Evolutionary conservation across 2,329 filamentous ascomycete species (phyloP), one percentile per base, ranked within the genome.

Genomic region (Triangularia verruculosa): DNA sequence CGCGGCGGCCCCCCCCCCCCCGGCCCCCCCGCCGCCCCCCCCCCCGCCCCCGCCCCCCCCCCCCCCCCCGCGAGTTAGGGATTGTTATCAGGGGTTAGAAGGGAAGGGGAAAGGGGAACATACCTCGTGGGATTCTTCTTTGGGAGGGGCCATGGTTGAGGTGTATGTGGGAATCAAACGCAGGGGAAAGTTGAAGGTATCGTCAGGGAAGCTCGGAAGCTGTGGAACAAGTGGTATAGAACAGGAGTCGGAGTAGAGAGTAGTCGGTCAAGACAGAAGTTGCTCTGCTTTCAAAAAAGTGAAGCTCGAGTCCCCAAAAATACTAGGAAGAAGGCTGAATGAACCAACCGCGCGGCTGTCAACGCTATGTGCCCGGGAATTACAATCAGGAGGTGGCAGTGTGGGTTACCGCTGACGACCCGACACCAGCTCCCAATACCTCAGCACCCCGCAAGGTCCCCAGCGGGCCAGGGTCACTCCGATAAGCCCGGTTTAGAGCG

Each of bases 41-140:
- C n/a, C n/a, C n/a, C n/a, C n/a, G n/a, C n/a, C n/a, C n/a, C n/a
- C n/a, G n/a, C n/a, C n/a, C n/a, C n/a, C n/a, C n/a, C n/a, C n/a
- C n/a, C n/a, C n/a, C n/a, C n/a, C n/a, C n/a, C n/a, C n/a, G n/a
- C n/a, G n/a, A n/a, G n/a, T n/a, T n/a, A n/a, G n/a, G n/a, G n/a
- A n/a, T n/a, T n/a, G n/a, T n/a, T n/a, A n/a, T n/a, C n/a, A n/a
- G n/a, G n/a, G n/a, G n/a, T n/a, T n/a, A n/a, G n/a, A n/a, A n/a
- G n/a, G 28, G 25, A 25, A 9, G 17, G 66, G 52, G 27, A 6
- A n/a, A n/a, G n/a, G 20, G 34, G 39, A 2, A 58, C 65, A 8
- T 22, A 72, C 72, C 66, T 74, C 72, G 66, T 73, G 71, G 27
- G 59, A 55, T 54, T 54, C 51, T 54, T 54, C 51, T 54, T 54